Conservation (phyloP, 1,284 basidiomycete species). For the Cutaneotrichosporon mucoides region DNA sequence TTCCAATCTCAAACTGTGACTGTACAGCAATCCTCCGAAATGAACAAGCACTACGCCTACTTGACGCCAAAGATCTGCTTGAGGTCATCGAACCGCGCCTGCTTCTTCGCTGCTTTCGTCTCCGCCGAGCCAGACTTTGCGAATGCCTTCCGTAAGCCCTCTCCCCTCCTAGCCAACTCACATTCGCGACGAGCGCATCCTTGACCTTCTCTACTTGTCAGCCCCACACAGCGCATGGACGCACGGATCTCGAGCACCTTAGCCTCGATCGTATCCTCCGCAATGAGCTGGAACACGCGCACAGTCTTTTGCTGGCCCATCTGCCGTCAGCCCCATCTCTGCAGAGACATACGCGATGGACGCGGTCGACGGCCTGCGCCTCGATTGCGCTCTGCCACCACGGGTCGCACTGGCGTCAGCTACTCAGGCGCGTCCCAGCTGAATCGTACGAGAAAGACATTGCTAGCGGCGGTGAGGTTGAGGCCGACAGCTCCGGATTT, state of each 20-base stretch:
- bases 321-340: no score
- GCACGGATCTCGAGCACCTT: constrained; percentile 82
- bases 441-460: constrained; percentile 71
- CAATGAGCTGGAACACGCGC: constrained; percentile 80
- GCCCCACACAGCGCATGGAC: constrained; percentile 27
- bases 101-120: constrained; percentile 30
- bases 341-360: constrained; percentile 52
- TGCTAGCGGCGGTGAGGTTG: constrained; percentile 83
- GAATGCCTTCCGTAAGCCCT: constrained; percentile 30
- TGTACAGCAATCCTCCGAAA: no score
- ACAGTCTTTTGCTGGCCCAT: constrained; percentile 78
- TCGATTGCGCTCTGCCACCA: constrained; percentile 76
- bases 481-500: constrained; percentile 73
- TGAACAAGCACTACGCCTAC: not conserved
- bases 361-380: constrained; percentile 68
- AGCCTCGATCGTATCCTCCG: constrained; percentile 78
- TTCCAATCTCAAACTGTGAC: no score
- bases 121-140: constrained; percentile 37
- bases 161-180: not conserved
- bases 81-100: constrained; percentile 43
- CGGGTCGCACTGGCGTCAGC: constrained; percentile 57
- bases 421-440: constrained; percentile 20
- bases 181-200: constrained; percentile 40
- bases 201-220: constrained; percentile 38
- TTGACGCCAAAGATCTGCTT: constrained; percentile 39